Conservation (phyloP, 2,329 filamentous ascomycete species). For the Fusarium citri region DNA sequence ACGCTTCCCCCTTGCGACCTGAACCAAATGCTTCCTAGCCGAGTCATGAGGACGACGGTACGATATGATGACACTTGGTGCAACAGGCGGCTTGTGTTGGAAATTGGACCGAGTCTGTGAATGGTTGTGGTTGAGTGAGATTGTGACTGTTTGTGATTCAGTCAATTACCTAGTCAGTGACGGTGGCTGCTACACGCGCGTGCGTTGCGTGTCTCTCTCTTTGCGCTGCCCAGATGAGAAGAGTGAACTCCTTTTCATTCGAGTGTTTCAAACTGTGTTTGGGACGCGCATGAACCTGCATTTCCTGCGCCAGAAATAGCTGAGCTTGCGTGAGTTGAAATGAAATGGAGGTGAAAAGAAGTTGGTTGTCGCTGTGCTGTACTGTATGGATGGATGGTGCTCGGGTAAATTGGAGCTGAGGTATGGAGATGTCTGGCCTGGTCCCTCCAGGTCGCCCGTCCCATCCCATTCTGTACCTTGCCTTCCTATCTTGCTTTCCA, state of each 20-base stretch:
- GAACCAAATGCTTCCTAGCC: conserved; percentile 9
- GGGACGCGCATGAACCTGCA: conserved; percentile 24
- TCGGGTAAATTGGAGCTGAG: conserved; percentile 4
- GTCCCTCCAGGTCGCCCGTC: neutral
- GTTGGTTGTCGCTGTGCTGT: conserved; percentile 5
- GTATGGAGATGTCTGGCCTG: conserved; percentile 6
- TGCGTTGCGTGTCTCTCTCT: conserved; percentile 18
- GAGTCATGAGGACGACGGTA: conserved; percentile 32
- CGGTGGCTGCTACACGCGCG: conserved; percentile 4
- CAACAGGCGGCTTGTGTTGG: conserved; percentile 22
- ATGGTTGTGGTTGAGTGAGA: conserved; percentile 17
- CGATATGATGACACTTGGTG: conserved; percentile 13
- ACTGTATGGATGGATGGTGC: neutral
- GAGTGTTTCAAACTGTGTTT: conserved; percentile 24
- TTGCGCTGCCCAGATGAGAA: conserved; percentile 2
- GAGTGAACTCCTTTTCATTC: conserved; percentile 6
- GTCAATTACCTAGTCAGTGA: neutral
- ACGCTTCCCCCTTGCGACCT: conserved; percentile 15
- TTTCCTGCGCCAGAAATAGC: conserved; percentile 12
- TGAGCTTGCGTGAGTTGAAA: conserved; percentile 33
- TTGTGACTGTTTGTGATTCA: conserved; percentile 17
- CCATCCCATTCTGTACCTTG: neutral
- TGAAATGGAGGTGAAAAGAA: conserved; percentile 20
- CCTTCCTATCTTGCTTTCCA: conserved; percentile 4
- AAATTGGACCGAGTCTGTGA: neutral